A percentile compares a stretch with the other conserved stretches of the same genome.
Conservation (phyloP, 371 early-diverging fungal species). For the Fennellomyces sp. region DNA sequence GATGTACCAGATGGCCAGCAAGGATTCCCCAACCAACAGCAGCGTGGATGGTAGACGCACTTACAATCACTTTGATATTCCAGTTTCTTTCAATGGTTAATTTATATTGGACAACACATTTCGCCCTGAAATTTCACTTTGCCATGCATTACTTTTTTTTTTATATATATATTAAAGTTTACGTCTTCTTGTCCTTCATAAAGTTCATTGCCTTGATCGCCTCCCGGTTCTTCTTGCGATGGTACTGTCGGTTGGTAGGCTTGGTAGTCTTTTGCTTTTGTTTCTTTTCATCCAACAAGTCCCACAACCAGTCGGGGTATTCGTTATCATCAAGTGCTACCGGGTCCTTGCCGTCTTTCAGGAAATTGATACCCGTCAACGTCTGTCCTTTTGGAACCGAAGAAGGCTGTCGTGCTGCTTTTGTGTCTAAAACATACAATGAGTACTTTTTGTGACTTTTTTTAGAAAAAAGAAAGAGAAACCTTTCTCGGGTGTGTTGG, state of each 20-base stretch:
- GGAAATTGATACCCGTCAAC: slow-evolving; percentile 84
- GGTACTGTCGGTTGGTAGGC: slow-evolving; percentile 61
- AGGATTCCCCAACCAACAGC: slow-evolving; percentile 8
- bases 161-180: slow-evolving; percentile 12
- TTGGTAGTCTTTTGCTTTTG: slow-evolving; percentile 49
- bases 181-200: slow-evolving; percentile 80
- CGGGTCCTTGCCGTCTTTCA: slow-evolving; percentile 84
- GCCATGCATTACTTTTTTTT: background rate
- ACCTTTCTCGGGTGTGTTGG: slow-evolving; percentile 6
- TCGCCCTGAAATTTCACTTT: no score
- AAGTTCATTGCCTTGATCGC: slow-evolving; percentile 76
- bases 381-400: slow-evolving; percentile 78
- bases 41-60: slow-evolving; percentile 1
- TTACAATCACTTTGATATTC: background rate
- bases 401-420: slow-evolving; percentile 35
- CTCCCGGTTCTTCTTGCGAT: slow-evolving; percentile 67
- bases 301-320: slow-evolving; percentile 95
- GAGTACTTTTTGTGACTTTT: no score
- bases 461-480: background rate
- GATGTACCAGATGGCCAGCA: slow-evolving; percentile 16
- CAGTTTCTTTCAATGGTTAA: background rate
- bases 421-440: no score
- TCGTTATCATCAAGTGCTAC: slow-evolving; percentile 83
- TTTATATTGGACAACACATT: no score
- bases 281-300: slow-evolving; percentile 71